These are phyloP conservation scores for Dactylellina haptotyla DNA, from an alignment of 2,329 filamentous ascomycete genomes.

Conservation along the genomic window DNA sequence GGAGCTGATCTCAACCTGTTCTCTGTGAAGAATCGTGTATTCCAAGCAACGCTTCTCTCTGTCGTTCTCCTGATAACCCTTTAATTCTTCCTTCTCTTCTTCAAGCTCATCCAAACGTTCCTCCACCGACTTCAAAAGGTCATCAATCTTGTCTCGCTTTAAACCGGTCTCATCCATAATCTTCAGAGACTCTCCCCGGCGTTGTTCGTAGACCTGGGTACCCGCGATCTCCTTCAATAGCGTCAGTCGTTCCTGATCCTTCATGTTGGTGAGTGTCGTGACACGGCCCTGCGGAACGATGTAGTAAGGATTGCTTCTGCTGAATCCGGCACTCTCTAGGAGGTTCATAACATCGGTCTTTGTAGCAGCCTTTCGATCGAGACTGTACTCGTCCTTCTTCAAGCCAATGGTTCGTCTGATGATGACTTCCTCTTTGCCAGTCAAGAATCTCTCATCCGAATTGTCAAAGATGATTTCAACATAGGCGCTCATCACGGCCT, in stretches of 20 bases:
- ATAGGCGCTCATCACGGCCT: conserved; percentile 98
- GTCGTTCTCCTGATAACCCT: conserved; percentile 94
- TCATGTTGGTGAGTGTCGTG: conserved; percentile 97
- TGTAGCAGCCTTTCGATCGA: conserved; percentile 95
- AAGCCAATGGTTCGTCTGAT: conserved; percentile 92
- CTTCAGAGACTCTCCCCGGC: conserved; percentile 88
- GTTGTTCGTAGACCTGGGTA: conserved; percentile 94
- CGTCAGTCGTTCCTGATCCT: conserved; percentile 87
- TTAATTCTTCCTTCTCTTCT: conserved; percentile 95
- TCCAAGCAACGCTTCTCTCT: conserved; percentile 89
- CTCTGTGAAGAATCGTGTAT: conserved; percentile 91
- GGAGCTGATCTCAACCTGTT: conserved; percentile 80
- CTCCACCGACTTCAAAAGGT: conserved; percentile 89
- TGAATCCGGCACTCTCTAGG: conserved; percentile 94
- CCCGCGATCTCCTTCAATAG: conserved; percentile 97
- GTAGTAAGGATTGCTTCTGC: conserved; percentile 96
- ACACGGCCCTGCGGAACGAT: conserved; percentile 98
- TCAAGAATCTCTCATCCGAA: conserved; percentile 92
- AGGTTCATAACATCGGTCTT: conserved; percentile 95
- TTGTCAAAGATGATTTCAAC: conserved; percentile 99
- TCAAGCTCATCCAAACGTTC: conserved; percentile 88
- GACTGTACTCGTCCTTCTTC: conserved; percentile 98
- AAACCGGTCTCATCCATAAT: conserved; percentile 97
- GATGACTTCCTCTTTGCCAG: conserved; percentile 87
- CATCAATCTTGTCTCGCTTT: conserved; percentile 93